phyloP scores from a whole-genome alignment of 2,329 filamentous ascomycete species.

The Pseudocercospora musae region DNA sequence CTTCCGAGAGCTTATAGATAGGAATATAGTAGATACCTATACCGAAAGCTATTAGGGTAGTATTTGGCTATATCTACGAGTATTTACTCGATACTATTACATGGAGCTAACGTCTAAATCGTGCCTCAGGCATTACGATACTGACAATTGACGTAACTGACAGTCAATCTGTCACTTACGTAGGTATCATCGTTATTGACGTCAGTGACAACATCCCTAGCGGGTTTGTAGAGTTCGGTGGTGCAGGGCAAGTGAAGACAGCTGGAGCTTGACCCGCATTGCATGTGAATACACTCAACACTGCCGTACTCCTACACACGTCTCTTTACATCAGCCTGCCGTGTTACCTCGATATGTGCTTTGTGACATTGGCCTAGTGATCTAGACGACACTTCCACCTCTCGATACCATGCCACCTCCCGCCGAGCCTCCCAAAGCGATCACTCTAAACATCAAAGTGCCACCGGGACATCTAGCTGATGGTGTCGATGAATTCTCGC shows the following conservation, averaged over 20 bases:
- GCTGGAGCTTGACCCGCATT: background rate
- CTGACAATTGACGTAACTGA: too few species aligned
- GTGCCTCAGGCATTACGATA: too few species aligned
- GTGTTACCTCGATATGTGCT: background rate
- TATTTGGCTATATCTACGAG: too few species aligned
- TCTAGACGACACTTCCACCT: background rate
- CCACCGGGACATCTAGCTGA: slow-evolving; percentile 31
- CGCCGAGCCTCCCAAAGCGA: slow-evolving; percentile 28
- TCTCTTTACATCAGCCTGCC: background rate
- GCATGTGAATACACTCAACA: background rate
- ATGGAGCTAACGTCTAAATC: too few species aligned
- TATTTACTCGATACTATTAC: too few species aligned
- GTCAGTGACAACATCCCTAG: too few species aligned
- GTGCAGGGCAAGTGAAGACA: background rate
- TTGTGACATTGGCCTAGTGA: too few species aligned
- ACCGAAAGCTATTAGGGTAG: too few species aligned
- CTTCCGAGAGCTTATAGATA: too few species aligned
- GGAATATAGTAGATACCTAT: too few species aligned
- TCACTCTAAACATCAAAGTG: slow-evolving; percentile 34
- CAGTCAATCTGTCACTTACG: too few species aligned
- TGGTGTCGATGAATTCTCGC: slow-evolving; percentile 28
- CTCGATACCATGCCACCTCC: slow-evolving; percentile 27
- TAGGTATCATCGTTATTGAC: too few species aligned
- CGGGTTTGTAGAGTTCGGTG: background rate
- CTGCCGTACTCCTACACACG: background rate